Evolutionary conservation across 1,284 basidiomycete genomes (phyloP), one percentile per base, ranked within the genome.

Genomic region (Sanghuangporus baumii): DNA sequence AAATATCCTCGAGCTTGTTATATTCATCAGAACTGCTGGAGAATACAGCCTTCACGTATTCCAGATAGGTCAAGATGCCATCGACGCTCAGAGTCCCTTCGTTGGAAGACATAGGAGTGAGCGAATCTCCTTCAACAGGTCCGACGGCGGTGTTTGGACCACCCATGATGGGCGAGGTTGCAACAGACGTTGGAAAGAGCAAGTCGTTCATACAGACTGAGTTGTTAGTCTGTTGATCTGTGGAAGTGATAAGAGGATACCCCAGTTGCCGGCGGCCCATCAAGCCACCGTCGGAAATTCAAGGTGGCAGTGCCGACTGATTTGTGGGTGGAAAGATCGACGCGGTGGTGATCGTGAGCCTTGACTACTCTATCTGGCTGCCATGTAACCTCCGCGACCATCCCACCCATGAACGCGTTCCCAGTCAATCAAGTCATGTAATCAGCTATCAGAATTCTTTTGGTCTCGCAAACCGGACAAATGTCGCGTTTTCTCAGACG

Each of bases 1-100:
- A 97, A 68, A 97, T 96, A 71, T 97, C 95, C 71, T 98, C 76
- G 73, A 98, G 97, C 61, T 88, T 85, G 73, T 97, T 97, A 78
- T 97, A 98, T 16, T 96, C 93, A 67, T 94, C 91, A 6, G 94
- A 93, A 66, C 90, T 85, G 70, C 93, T 87, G 52, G 85, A 81
- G 70, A 97, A 97, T 74, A 93, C 88, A 54, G 83, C 75, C 78
- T 97, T 96, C 78, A 98, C 95, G 64, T 90, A 89, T 75, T 97
- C 94, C 57, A 97, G 84, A 74, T 97, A 98, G 73, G 86, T 89
- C 61, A 97, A 80, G n/a, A 95, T 95, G 75, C 97, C 95, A 54
- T 89, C 87, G 64, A 92, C 89, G 64, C 90, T 89, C 68, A 91
- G 78, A 40, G 81, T 84, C 12, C 57, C 12, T 38, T 26, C 36